Evolutionary conservation across 805 yeast genomes (phyloP).

Genomic region (Candida andamanensis): DNA sequence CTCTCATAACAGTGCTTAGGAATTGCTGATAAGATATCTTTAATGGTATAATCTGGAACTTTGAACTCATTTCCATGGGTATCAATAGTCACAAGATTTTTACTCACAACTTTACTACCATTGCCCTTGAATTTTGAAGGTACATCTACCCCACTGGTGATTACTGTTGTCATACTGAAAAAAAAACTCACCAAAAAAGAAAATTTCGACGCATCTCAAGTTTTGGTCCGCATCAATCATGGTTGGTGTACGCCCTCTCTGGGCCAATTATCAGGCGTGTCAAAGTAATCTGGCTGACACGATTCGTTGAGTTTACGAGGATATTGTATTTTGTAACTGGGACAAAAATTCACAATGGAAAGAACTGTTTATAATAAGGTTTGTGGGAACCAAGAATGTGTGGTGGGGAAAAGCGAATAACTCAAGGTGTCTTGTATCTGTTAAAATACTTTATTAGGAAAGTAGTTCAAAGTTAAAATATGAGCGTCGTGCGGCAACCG

Average conservation of each 20-base stretch:
- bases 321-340: too few relatives aligned
- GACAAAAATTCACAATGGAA: too few relatives aligned
- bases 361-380: too few relatives aligned
- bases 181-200: neutral
- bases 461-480: too few relatives aligned
- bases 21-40: slow-evolving; percentile 51
- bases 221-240: slow-evolving; percentile 1
- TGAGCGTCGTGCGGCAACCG: too few relatives aligned
- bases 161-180: slow-evolving; percentile 5
- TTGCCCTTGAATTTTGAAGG: neutral
- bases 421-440: too few relatives aligned
- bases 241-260: neutral
- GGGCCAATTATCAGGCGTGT: too few relatives aligned
- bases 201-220: slow-evolving; percentile 1
- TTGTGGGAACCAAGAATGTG: too few relatives aligned
- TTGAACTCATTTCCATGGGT: slow-evolving; percentile 50
- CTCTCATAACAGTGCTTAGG: slow-evolving; percentile 60
- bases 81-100: slow-evolving; percentile 38
- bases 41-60: slow-evolving; percentile 60
- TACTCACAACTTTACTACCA: slow-evolving; percentile 3
- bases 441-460: too few relatives aligned
- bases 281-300: too few relatives aligned
- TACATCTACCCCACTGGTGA: neutral
- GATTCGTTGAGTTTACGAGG: too few relatives aligned
- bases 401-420: too few relatives aligned